Evolutionary conservation across 1,284 basidiomycete genomes (phyloP).

Genomic region (Heterobasidion parviporum): DNA sequence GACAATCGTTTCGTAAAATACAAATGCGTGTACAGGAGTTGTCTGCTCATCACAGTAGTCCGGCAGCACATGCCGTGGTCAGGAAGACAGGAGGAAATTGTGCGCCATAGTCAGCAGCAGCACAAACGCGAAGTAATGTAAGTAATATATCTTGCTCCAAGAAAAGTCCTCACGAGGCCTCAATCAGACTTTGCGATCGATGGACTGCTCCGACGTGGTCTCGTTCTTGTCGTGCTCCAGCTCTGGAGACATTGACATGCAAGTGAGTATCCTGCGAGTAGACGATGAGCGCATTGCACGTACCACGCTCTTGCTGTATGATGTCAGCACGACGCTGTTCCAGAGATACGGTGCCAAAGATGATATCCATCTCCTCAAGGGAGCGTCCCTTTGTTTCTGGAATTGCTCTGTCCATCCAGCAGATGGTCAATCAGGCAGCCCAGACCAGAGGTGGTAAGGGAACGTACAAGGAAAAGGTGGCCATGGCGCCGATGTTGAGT

Average conservation of each 20-base stretch:
- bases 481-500: slow-evolving; percentile 40
- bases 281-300: slow-evolving; percentile 1
- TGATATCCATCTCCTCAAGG: slow-evolving; percentile 75
- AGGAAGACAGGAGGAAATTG: neutral
- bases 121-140: neutral
- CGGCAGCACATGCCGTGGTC: neutral
- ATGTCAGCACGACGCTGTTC: slow-evolving; percentile 54
- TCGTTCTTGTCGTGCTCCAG: slow-evolving; percentile 4
- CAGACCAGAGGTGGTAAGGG: slow-evolving; percentile 18
- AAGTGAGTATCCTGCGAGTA: neutral
- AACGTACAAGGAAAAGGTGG: slow-evolving; percentile 23
- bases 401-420: slow-evolving; percentile 41
- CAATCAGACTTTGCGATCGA: slow-evolving; percentile 9
- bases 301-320: slow-evolving; percentile 34
- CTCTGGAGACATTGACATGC: neutral
- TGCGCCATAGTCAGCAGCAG: neutral
- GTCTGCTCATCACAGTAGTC: too few species aligned
- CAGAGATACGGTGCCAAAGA: slow-evolving; percentile 61
- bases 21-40: neutral
- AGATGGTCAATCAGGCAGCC: slow-evolving; percentile 13
- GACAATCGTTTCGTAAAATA: neutral
- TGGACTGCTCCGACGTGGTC: neutral
- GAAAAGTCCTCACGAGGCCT: neutral
- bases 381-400: slow-evolving; percentile 73
- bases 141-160: neutral